Percentiles rank a stretch among this genome's conserved stretches.
phyloP scores from a whole-genome alignment of 2,329 filamentous ascomycete species.

The Microsporum audouinii region DNA sequence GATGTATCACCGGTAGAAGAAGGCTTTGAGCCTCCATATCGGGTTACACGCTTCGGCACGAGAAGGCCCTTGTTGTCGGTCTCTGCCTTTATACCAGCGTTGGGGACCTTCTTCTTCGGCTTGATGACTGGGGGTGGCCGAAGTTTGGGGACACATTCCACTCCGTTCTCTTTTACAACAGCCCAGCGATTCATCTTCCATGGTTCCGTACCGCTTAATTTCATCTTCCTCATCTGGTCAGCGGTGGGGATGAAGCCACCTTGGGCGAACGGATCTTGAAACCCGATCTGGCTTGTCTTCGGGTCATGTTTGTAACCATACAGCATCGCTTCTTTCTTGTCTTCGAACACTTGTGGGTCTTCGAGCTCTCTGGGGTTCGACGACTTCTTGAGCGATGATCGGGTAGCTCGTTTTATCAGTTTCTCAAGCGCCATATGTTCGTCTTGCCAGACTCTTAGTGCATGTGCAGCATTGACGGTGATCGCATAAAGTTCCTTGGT shows the following conservation, averaged over 20 bases:
- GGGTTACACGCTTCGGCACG: constrained; percentile 8
- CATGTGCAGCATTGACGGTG: constrained; percentile 43
- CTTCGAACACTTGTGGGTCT: constrained; percentile 42
- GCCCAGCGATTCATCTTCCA: constrained; percentile 35
- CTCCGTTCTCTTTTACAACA: constrained; percentile 26
- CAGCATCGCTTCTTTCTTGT: constrained; percentile 49
- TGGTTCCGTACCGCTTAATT: constrained; percentile 25
- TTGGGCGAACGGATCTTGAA: constrained; percentile 48
- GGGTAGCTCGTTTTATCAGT: constrained; percentile 38
- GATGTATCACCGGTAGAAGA: constrained; percentile 11
- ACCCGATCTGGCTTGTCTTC: constrained; percentile 35
- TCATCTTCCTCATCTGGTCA: constrained; percentile 33
- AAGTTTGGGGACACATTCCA: constrained; percentile 28
- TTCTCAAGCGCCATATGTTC: constrained; percentile 44
- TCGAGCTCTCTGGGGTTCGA: constrained; percentile 42
- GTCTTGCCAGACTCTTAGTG: constrained; percentile 46
- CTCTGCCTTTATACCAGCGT: constrained; percentile 2
- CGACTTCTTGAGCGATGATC: constrained; percentile 42
- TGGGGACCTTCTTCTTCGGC: constrained; percentile 19
- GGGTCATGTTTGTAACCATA: constrained; percentile 50
- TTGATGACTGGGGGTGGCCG: constrained; percentile 19
- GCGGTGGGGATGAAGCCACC: constrained; percentile 37
- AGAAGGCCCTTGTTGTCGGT: background rate
- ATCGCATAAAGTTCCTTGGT: constrained; percentile 44
- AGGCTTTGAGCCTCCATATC: constrained; percentile 12